Percentiles rank a stretch among this genome's conserved stretches.
phyloP scores from a whole-genome alignment of 192 early-diverging fungal species.

The Tieghemiomyces parasiticus region DNA sequence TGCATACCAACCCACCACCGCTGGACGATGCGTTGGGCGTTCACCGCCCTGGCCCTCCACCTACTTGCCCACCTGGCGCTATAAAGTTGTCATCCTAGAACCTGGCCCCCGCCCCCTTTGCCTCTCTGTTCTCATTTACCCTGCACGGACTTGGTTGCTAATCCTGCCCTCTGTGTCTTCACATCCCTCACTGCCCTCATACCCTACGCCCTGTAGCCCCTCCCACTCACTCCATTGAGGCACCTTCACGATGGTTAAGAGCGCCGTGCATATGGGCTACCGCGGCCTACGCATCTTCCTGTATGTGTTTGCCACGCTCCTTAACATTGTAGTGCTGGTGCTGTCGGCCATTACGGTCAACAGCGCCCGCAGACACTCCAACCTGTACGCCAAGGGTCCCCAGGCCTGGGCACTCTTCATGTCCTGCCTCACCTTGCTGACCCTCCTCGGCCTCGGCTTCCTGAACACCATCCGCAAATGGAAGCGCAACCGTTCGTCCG shows the following conservation, averaged over 20 bases:
- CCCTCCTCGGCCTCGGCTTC: background rate
- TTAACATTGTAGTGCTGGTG: background rate
- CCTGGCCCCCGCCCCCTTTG: too few species aligned
- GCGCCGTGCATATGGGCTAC: background rate
- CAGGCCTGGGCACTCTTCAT: conserved; percentile 10
- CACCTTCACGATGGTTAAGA: background rate
- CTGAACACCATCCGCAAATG: background rate
- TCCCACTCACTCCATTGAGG: too few species aligned
- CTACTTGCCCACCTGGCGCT: too few species aligned
- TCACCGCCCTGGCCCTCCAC: too few species aligned
- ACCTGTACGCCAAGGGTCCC: conserved; percentile 7
- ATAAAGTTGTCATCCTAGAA: too few species aligned
- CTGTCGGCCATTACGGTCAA: conserved; percentile 10
- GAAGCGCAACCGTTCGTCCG: background rate
- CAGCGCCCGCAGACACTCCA: background rate
- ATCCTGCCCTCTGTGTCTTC: too few species aligned
- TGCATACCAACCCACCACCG: too few species aligned
- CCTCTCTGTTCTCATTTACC: too few species aligned
- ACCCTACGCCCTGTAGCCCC: too few species aligned
- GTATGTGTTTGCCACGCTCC: background rate
- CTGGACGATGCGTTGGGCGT: too few species aligned
- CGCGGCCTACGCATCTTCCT: background rate
- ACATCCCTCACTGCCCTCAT: too few species aligned
- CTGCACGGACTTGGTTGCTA: too few species aligned
- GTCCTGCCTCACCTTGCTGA: conserved; percentile 4